These are phyloP conservation scores for Solanum aculeatissimum DNA, from an alignment of 305 asterid species.

Conservation along the genomic window DNA sequence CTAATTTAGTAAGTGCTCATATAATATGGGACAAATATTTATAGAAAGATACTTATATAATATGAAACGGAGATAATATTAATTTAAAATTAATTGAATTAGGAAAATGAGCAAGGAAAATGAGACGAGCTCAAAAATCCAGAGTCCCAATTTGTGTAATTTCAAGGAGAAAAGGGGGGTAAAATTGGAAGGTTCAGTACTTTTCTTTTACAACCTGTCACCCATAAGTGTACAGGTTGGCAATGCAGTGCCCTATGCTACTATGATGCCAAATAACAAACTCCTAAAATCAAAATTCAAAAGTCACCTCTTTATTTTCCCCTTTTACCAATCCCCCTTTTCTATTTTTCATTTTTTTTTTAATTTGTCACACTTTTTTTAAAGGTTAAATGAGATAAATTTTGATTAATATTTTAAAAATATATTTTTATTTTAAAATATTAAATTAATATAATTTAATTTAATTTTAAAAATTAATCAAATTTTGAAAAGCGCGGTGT, in stretches of 20 bases:
- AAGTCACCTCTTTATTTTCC: background rate
- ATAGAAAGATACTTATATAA: too few species aligned
- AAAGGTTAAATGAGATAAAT: too few species aligned
- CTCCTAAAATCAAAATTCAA: background rate
- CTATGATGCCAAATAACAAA: background rate
- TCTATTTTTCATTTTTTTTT: too few species aligned
- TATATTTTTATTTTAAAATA: too few species aligned
- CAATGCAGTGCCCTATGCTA: conserved; percentile 9
- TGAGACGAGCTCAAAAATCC: background rate
- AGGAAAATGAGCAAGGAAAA: background rate
- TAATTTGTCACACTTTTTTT: too few species aligned
- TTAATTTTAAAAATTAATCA: too few species aligned
- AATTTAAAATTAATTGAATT: background rate
- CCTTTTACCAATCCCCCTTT: background rate
- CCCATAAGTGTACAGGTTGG: conserved; percentile 50
- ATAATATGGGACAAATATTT: too few species aligned
- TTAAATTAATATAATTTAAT: too few species aligned
- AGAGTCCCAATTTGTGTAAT: conserved; percentile 1
- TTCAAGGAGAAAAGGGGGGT: conserved; percentile 18
- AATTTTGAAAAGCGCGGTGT: too few species aligned
- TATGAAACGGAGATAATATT: background rate
- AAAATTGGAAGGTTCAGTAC: background rate
- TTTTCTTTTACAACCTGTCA: conserved; percentile 43
- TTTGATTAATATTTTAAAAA: too few species aligned
- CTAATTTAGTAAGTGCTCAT: too few species aligned